Percentiles rank a stretch among this genome's conserved stretches.
phyloP scores from a whole-genome alignment of 257 asterid genomes.

The Perilla frutescens region DNA sequence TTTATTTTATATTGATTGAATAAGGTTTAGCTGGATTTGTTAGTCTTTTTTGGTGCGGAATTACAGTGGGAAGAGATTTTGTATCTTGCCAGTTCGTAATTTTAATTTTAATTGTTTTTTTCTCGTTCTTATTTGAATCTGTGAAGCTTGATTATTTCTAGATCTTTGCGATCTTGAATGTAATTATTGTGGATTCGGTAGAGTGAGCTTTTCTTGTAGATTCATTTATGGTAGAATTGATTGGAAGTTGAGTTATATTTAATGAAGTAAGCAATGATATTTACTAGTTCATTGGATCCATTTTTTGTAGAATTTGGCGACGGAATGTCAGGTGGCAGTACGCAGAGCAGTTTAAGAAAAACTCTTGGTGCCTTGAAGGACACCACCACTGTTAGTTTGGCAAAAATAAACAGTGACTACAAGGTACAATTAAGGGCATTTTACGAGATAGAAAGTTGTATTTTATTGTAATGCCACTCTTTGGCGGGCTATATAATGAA shows the following conservation, averaged over 20 bases:
- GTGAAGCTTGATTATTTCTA: conserved; percentile 1
- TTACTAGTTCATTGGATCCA: conserved; percentile 22
- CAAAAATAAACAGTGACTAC: conserved; percentile 90
- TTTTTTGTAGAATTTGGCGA: conserved; percentile 45
- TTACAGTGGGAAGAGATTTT: background rate
- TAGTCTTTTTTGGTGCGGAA: background rate
- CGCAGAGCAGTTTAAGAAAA: conserved; percentile 87
- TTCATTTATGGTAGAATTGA: conserved; percentile 29
- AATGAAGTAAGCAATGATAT: conserved; percentile 31
- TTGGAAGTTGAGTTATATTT: conserved; percentile 33
- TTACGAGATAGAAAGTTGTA: background rate
- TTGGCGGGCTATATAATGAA: too few relatives aligned
- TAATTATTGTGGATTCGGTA: conserved; percentile 21
- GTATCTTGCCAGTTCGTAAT: background rate
- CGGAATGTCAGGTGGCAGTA: conserved; percentile 85
- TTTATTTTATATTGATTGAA: conserved; percentile 17
- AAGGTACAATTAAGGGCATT: conserved; percentile 56
- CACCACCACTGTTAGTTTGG: conserved; percentile 93
- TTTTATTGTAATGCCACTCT: background rate
- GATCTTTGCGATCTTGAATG: conserved; percentile 10
- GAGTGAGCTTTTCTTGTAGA: conserved; percentile 28
- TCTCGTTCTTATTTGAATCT: conserved; percentile 12
- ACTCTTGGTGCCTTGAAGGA: conserved; percentile 97
- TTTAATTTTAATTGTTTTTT: background rate
- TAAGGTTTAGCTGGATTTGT: conserved; percentile 28